Conservation (phyloP, 2,329 filamentous ascomycete species). For the Aspergillus novofumigatus region DNA sequence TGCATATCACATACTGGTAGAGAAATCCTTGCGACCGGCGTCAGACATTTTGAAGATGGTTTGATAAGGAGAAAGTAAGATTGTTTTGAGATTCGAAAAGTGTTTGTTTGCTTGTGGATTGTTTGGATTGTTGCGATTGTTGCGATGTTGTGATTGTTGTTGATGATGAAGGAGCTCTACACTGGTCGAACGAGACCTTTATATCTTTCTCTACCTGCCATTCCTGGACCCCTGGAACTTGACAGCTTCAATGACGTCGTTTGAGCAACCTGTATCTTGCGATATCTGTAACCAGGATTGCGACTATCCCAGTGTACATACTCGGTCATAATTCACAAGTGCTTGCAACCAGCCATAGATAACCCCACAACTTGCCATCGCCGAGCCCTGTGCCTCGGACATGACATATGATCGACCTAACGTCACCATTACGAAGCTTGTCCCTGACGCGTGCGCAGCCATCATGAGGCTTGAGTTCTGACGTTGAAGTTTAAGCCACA, state of each 20-base stretch:
- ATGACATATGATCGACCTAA: neutral
- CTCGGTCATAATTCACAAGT: neutral
- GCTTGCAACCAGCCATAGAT: neutral
- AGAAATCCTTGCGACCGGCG: conserved; percentile 58
- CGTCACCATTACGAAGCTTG: neutral
- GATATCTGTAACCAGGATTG: neutral
- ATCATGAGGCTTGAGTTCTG: neutral
- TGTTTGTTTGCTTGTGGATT: conserved; percentile 3
- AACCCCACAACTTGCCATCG: neutral
- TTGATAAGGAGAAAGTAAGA: conserved; percentile 1
- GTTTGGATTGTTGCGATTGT: conserved; percentile 1
- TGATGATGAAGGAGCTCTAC: conserved; percentile 4
- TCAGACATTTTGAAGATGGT: conserved; percentile 54
- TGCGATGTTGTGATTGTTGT: conserved; percentile 6
- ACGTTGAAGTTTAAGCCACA: neutral
- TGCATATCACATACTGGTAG: conserved; percentile 40
- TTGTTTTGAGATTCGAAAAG: neutral
- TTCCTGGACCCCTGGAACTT: neutral
- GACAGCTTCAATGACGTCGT: conserved; percentile 17
- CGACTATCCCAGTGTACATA: neutral
- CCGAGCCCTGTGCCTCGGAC: neutral
- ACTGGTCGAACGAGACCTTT: conserved; percentile 13
- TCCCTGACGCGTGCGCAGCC: neutral
- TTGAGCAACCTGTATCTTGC: neutral
- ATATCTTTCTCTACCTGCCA: conserved; percentile 11